A percentile compares a stretch with the other conserved stretches of the same genome.
Conservation (phyloP, 257 asterid species). For the Agastache rugosa region DNA sequence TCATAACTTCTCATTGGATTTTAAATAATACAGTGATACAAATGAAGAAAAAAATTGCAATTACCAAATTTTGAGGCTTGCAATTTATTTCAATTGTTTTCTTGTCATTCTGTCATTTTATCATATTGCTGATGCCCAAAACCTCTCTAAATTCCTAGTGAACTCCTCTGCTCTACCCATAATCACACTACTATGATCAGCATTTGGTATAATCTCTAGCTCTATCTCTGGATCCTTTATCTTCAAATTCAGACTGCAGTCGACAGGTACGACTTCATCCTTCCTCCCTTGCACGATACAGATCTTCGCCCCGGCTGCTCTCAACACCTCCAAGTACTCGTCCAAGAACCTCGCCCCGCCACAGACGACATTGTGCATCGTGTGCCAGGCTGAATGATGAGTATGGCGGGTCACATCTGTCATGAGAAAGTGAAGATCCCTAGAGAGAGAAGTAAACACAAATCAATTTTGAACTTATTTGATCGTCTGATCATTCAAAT, state of each 20-base stretch:
- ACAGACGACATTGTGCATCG: conserved; percentile 80
- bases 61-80: neutral
- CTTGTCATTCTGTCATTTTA: neutral
- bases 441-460: conserved; percentile 27
- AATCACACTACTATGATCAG: conserved; percentile 64
- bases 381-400: conserved; percentile 90
- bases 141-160: conserved; percentile 49
- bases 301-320: conserved; percentile 48
- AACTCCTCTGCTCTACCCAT: conserved; percentile 57
- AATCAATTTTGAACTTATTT: neutral
- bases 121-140: conserved; percentile 50
- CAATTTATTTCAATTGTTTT: neutral
- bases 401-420: conserved; percentile 70
- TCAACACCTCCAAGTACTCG: conserved; percentile 57
- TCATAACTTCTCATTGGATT: neutral
- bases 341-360: conserved; percentile 76
- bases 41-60: neutral
- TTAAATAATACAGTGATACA: neutral
- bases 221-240: conserved; percentile 54
- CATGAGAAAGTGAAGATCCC: conserved; percentile 54
- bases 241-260: conserved; percentile 66
- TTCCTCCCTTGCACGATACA: conserved; percentile 58
- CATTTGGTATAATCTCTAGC: conserved; percentile 50
- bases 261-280: conserved; percentile 72
- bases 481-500: neutral